phyloP scores from a whole-genome alignment of 352 stramenopile genomes.

The Phytophthora kernoviae region DNA sequence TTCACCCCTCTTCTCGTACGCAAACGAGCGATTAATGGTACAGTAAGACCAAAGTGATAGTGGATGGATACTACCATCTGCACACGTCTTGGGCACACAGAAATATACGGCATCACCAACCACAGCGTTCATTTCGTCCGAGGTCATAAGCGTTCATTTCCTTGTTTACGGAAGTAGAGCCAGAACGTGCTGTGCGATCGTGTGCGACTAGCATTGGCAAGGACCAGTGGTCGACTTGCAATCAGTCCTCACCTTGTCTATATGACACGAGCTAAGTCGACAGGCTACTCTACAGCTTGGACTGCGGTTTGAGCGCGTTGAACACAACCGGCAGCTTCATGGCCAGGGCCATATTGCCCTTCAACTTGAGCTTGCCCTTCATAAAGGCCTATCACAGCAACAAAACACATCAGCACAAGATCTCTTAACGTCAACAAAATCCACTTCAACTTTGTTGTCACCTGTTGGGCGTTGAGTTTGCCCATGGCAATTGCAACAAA shows the following conservation, averaged over 20 bases:
- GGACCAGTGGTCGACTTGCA: background rate
- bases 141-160: conserved; percentile 13
- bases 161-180: conserved; percentile 6
- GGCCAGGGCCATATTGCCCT: conserved; percentile 95
- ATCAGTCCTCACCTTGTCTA: too few relatives aligned
- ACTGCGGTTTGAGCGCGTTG: conserved; percentile 84
- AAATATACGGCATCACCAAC: conserved; percentile 32
- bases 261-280: background rate
- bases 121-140: background rate
- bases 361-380: conserved; percentile 96
- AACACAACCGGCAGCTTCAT: conserved; percentile 96
- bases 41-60: conserved; percentile 29
- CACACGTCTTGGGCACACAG: conserved; percentile 17
- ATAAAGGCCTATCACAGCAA: conserved; percentile 86
- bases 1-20: conserved; percentile 22
- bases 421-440: background rate
- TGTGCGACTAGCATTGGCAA: background rate
- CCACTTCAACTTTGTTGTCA: conserved; percentile 6
- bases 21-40: conserved; percentile 32
- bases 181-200: background rate
- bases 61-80: background rate
- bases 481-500: conserved; percentile 81
- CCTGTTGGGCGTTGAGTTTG: conserved; percentile 91
- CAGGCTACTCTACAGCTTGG: conserved; percentile 60
- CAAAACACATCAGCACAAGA: conserved; percentile 11